Base-by-base conservation (phyloP, 2,329 filamentous ascomycete genomes). In the Emericellopsis atlantica region DNA sequence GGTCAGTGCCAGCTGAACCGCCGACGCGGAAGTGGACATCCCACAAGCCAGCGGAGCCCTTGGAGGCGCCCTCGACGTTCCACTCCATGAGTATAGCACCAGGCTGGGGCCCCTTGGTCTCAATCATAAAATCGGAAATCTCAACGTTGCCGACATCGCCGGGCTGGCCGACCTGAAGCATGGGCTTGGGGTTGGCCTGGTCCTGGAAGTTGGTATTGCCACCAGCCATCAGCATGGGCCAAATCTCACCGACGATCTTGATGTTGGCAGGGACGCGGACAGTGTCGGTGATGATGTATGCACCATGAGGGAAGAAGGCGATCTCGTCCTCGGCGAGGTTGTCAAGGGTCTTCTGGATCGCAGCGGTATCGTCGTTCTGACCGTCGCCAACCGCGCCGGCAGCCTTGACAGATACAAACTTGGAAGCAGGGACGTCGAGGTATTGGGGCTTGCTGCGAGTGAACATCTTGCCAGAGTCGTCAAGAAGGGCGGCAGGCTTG, bases 1-100 rank as follows among this genome's bases (percentile, higher is more conserved):
- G 74, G 48, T 84, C 64, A 23, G 89, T 93, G 45, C 90, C 90
- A 5, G 84, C 81, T 41, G 81, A 80, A 35, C 92, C 92, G 51
- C 88, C 90, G 51, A 98, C 76, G 54, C 92, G 86, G 65, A 92
- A 82, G 68, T 98, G 92, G n/a, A 89, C 81, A 54, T 98, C 92
- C 85, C 89, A 98, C 62, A 95, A 79, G 46, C 79, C 90, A 16
- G 79, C 80, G 2, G 78, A 74, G 37, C 86, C 87, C 43, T 80
- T 72, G 42, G 61, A 29, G 10, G 33, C 34, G 35, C 26, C 40
- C 41, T 43, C 43, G 34, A 45, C 34, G 39, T 45, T 45, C 43
- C 43, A 45, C 40, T 45, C 76, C 65, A 95, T 79, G 56, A 95
- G 74, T 54, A 95, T 86, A 15, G 88, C 90, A 48, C 90, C 90